Evolutionary conservation across 2,329 filamentous ascomycete species (phyloP), one percentile per base, ranked within the genome.

Genomic region (Mariannaea elegans): DNA sequence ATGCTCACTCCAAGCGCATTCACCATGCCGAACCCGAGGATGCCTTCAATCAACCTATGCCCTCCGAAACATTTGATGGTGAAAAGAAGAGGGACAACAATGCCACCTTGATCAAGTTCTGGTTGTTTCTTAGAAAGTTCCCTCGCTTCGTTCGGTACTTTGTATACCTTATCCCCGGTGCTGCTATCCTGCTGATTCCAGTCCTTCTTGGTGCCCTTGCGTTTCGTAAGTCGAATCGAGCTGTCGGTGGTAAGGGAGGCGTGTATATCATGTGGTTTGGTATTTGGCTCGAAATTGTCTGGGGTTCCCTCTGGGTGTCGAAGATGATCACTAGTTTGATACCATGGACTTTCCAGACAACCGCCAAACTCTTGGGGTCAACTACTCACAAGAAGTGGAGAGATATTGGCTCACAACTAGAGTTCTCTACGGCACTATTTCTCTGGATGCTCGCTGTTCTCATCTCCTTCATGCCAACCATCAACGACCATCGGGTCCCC

Each of bases 341-440:
- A 65, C 84, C 84, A 0, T 75, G 72, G 23, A 55, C 79, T 6
- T 78, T 86, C 57, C 76, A 78, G 36, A 69, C 77, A 8, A 29
- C 91, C 14, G 88, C 92, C 5, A 92, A 89, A 69, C 80, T 94
- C 5, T 89, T 93, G 71, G 86, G 83, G 2, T 95, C 94, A 14
- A 95, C 93, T 73, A 94, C 92, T 67, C 84, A 88, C 71, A 97
- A 95, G 79, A 97, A 97, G 74, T 97, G 94, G 94, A 89, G 88
- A 70, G 94, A 97, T 69, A 87, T 97, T 73, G 93, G 92, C 18
- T 89, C 89, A 59, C 88, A 93, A 68, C 84, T 98, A 44, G 94
- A 98, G 74, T 78, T 98, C 0, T 92, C 93, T 12, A 89, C 89
- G 0, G 93, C 93, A 0, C 77, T 97, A 4, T 97, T 97, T 76